These are phyloP conservation scores for Solanum aculeatissimum DNA, from an alignment of 305 asterid species.

Conservation along the genomic window DNA sequence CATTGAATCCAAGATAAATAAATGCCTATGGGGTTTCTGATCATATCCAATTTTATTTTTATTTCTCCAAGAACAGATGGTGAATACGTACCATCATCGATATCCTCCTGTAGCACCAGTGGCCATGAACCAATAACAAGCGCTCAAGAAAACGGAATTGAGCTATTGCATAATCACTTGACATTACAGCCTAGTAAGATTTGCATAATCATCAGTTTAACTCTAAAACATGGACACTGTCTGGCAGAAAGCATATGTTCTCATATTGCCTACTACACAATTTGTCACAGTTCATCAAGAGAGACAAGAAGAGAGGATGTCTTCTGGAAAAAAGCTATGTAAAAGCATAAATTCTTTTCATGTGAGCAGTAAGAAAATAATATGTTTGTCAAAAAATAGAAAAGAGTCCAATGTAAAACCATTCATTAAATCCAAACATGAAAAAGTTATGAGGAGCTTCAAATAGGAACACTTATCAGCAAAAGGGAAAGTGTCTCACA, in stretches of 20 bases:
- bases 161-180: conserved; percentile 89
- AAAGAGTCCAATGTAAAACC: neutral
- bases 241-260: neutral
- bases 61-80: neutral
- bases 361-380: neutral
- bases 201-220: conserved; percentile 1
- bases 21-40: neutral
- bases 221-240: neutral
- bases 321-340: neutral
- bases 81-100: conserved; percentile 67
- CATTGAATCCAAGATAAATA: neutral
- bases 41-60: neutral
- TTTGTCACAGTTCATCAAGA: neutral
- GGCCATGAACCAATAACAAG: conserved; percentile 89
- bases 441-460: neutral
- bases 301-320: neutral
- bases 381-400: neutral
- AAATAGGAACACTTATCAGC: neutral
- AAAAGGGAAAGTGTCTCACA: neutral
- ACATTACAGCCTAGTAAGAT: conserved; percentile 75
- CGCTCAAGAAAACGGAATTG: conserved; percentile 94
- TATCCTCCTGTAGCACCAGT: conserved; percentile 98
- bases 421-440: neutral
- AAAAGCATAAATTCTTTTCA: neutral
- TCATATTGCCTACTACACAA: neutral